phyloP scores from a whole-genome alignment of 805 yeast species.

The Lipomyces sp. region DNA sequence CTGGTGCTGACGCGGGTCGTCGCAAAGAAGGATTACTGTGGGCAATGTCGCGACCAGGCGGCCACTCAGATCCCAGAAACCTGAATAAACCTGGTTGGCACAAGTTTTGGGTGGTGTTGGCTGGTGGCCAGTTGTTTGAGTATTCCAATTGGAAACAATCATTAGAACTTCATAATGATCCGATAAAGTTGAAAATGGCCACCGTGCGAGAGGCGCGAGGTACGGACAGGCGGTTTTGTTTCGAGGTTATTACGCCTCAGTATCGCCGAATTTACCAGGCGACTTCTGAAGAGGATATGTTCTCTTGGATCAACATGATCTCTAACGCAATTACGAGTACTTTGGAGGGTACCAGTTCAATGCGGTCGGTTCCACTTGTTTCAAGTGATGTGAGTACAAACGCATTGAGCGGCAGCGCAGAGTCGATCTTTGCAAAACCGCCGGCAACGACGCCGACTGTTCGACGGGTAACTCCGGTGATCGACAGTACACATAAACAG shows the following conservation, averaged over 20 bases:
- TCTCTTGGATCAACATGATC: slow-evolving; percentile 69
- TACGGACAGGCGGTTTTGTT: slow-evolving; percentile 59
- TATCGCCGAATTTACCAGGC: slow-evolving; percentile 80
- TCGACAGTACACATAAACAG: background rate
- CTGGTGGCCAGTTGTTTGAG: slow-evolving; percentile 69
- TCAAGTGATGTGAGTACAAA: slow-evolving; percentile 5
- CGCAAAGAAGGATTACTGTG: slow-evolving; percentile 52
- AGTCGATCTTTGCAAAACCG: slow-evolving; percentile 11
- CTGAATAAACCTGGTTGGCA: slow-evolving; percentile 65
- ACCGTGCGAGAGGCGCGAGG: slow-evolving; percentile 55
- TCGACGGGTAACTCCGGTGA: background rate
- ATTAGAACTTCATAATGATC: slow-evolving; percentile 61
- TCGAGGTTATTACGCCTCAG: slow-evolving; percentile 73
- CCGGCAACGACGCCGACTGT: slow-evolving; percentile 12
- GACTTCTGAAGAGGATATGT: slow-evolving; percentile 65
- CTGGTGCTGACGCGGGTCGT: slow-evolving; percentile 11
- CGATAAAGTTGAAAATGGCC: slow-evolving; percentile 73
- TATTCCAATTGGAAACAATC: slow-evolving; percentile 83
- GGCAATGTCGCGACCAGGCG: slow-evolving; percentile 51
- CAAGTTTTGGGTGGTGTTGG: slow-evolving; percentile 81
- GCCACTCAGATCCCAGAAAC: slow-evolving; percentile 44
- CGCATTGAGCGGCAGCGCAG: slow-evolving; percentile 4
- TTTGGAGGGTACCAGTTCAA: slow-evolving; percentile 46
- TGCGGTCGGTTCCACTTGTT: background rate
- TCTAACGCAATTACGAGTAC: slow-evolving; percentile 57